Conservation (phyloP, 345 rosid genomes). For the Lagerstroemia speciosa region DNA sequence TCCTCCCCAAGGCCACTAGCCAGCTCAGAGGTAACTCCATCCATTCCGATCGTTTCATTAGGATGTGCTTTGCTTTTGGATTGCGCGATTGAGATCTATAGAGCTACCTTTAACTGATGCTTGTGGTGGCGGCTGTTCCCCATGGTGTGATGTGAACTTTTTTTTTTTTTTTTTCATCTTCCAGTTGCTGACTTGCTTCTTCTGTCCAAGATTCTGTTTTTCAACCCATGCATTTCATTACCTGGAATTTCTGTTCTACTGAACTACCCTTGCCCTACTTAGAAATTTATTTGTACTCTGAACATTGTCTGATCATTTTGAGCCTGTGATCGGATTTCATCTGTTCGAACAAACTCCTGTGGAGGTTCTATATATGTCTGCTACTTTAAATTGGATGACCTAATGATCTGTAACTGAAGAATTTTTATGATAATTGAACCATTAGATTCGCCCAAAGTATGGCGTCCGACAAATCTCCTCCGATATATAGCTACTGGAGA, state of each 20-base stretch:
- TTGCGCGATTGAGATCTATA: background rate
- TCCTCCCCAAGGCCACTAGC: background rate
- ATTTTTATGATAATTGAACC: no score
- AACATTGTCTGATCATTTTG: background rate
- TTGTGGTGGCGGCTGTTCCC: background rate
- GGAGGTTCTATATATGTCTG: background rate
- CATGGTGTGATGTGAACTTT: background rate
- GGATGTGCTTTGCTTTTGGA: background rate
- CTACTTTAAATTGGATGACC: no score
- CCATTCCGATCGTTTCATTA: background rate
- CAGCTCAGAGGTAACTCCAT: slow-evolving; percentile 5
- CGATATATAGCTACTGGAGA: no score
- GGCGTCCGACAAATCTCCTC: no score
- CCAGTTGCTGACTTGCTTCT: no score
- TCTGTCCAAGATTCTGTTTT: background rate
- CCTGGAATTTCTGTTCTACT: background rate
- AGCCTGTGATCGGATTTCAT: background rate
- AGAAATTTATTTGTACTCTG: background rate
- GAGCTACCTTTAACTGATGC: background rate
- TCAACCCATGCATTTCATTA: background rate
- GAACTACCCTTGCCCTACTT: background rate
- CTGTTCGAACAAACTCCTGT: background rate
- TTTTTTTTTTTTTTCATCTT: no score
- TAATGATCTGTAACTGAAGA: no score
- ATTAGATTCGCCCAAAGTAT: no score